Percentiles rank a stretch among this genome's conserved stretches.
These are phyloP conservation scores for Penicillium canariense DNA, from an alignment of 495 filamentous ascomycete species.

Conservation along the genomic window DNA sequence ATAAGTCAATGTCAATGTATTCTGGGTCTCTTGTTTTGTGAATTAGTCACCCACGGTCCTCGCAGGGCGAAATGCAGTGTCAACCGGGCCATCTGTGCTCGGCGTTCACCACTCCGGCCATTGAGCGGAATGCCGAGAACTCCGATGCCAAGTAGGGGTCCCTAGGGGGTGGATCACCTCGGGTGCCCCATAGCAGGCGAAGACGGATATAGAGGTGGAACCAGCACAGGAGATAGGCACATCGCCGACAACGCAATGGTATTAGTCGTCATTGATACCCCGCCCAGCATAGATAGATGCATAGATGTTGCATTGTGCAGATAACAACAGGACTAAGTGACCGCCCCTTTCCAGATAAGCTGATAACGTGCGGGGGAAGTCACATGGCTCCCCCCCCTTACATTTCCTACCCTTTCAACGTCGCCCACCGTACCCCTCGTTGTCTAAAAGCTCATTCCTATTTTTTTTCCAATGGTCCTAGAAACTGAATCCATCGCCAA, in stretches of 20 bases:
- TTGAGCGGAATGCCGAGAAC: slow-evolving; percentile 17
- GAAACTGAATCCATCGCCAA: slow-evolving; percentile 21
- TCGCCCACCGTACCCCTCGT: neutral
- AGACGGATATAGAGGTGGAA: neutral
- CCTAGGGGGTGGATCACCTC: neutral
- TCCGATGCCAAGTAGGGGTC: slow-evolving; percentile 17
- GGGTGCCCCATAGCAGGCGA: neutral
- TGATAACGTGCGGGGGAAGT: slow-evolving; percentile 31
- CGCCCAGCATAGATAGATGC: neutral
- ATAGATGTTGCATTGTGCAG: neutral
- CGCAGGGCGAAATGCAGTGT: neutral
- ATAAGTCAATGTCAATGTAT: neutral
- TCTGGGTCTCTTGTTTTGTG: neutral
- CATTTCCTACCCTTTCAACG: neutral
- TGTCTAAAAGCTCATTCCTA: neutral
- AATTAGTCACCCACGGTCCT: neutral
- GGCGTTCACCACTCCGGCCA: slow-evolving; percentile 15
- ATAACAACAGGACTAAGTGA: slow-evolving; percentile 3
- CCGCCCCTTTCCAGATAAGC: slow-evolving; percentile 24
- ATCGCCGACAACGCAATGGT: neutral
- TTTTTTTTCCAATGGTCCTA: slow-evolving; percentile 13
- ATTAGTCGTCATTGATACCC: neutral
- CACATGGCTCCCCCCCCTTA: slow-evolving; percentile 11
- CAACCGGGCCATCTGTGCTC: neutral
- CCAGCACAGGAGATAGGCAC: neutral